phyloP scores from a whole-genome alignment of 176 grass and related monocot genomes.

The Olyra latifolia region DNA sequence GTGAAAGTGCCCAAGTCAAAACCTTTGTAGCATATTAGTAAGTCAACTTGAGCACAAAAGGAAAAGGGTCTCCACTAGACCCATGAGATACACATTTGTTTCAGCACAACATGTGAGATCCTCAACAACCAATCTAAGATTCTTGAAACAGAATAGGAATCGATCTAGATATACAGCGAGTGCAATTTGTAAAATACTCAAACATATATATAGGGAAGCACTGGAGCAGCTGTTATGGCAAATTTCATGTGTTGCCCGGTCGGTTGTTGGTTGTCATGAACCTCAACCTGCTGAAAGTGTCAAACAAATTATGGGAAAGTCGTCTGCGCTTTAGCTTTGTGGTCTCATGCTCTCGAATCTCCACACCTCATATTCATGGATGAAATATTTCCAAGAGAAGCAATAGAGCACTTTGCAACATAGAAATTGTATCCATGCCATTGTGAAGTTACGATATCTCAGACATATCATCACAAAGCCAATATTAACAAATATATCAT shows the following conservation, averaged over 20 bases:
- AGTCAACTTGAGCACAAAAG: constrained; percentile 35
- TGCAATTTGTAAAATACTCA: background rate
- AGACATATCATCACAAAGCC: too few species aligned
- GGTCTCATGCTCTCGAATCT: background rate
- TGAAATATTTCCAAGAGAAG: background rate
- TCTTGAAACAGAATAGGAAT: background rate
- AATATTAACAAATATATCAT: too few species aligned
- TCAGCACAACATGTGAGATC: constrained; percentile 5
- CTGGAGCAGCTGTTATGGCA: background rate
- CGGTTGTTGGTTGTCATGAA: constrained; percentile 6
- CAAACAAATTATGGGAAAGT: background rate
- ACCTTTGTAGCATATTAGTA: background rate
- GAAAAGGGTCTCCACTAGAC: background rate
- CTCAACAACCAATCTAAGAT: background rate
- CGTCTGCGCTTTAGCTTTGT: background rate
- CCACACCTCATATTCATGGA: background rate
- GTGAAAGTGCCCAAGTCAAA: background rate
- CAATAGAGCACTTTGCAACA: background rate
- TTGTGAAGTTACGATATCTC: too few species aligned
- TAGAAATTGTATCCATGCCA: too few species aligned
- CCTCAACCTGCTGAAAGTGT: background rate
- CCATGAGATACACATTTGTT: constrained; percentile 4
- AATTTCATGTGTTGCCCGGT: background rate
- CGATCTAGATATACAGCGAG: background rate
- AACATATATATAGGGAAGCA: background rate